A percentile compares a stretch with the other conserved stretches of the same genome.
Conservation (phyloP, 176 grass and related monocot genomes). For the Zea mays region Zm-B73-REFERENCE-NAM-5.0 NC_050103.1:99899501-99900000, state of each 20-base stretch:
- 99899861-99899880: not conserved
- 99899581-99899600: no score
- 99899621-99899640: not conserved
- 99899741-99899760: slow-evolving; percentile 10
- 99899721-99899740: not conserved
- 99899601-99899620: no score
- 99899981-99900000: not conserved
- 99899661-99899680: slow-evolving; percentile 22
- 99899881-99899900: not conserved
- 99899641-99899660: not conserved
- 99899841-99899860: not conserved
- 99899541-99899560: slow-evolving; percentile 18
- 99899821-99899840: not conserved
- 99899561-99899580: slow-evolving; percentile 37
- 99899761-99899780: slow-evolving; percentile 23
- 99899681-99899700: slow-evolving; percentile 25
- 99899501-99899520: not conserved
- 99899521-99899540: slow-evolving; percentile 22
- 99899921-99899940: not conserved
- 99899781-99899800: not conserved
- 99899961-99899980: slow-evolving; percentile 8
- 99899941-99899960: not conserved
- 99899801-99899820: not conserved
- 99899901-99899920: not conserved
- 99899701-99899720: slow-evolving; percentile 20